Conservation (phyloP, 1,284 basidiomycete species). For the Entoloma clypeatum region DNA sequence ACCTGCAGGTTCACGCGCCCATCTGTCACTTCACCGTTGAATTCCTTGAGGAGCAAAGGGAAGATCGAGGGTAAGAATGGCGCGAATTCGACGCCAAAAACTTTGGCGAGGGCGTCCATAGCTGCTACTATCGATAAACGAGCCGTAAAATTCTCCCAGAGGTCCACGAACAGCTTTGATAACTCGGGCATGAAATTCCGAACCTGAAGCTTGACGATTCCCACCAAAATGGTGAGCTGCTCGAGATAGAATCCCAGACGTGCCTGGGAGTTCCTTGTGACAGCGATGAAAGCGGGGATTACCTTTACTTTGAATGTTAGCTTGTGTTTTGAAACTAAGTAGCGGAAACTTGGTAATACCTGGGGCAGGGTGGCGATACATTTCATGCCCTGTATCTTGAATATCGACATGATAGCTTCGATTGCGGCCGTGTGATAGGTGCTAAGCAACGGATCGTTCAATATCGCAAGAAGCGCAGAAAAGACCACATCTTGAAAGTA, state of each 20-base stretch:
- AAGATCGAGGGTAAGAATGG: conserved; percentile 93
- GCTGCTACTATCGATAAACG: conserved; percentile 93
- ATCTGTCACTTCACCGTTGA: conserved; percentile 83
- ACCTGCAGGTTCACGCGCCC: conserved; percentile 78
- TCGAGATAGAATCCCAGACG: conserved; percentile 92
- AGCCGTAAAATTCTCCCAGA: conserved; percentile 85
- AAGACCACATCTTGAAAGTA: conserved; percentile 98
- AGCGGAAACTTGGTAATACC: no score
- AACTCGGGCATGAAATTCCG: conserved; percentile 87
- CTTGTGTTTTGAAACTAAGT: no score
- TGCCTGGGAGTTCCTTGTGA: conserved; percentile 81
- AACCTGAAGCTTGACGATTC: conserved; percentile 97
- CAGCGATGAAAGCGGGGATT: conserved; percentile 91
- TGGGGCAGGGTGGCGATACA: conserved; percentile 95
- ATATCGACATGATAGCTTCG: conserved; percentile 99
- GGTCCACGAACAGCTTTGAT: conserved; percentile 79
- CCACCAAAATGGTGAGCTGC: conserved; percentile 93
- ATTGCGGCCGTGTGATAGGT: conserved; percentile 92
- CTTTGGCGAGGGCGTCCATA: conserved; percentile 92
- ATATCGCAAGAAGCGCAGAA: conserved; percentile 81
- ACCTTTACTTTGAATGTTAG: conserved; percentile 55
- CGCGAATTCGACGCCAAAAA: conserved; percentile 98
- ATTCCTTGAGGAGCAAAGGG: conserved; percentile 87
- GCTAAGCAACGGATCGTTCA: conserved; percentile 85
- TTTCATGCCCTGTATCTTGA: conserved; percentile 96